phyloP scores from a whole-genome alignment of 768 basidiomycete species.

The Rubroboletus satanas region DNA sequence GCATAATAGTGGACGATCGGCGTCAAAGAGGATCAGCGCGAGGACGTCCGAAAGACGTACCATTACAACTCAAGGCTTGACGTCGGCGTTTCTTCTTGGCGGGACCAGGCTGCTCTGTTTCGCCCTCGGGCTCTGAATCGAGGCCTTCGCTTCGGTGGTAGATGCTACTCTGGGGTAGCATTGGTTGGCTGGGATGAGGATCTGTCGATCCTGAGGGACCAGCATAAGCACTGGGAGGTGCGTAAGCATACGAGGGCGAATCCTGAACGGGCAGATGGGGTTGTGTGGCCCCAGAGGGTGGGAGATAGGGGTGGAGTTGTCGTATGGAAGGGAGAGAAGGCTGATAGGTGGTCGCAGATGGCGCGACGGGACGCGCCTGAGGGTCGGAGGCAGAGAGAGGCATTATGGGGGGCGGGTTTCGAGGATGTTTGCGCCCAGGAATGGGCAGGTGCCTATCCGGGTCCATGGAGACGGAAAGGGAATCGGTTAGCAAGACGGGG shows the following conservation, averaged over 20 bases:
- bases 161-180: slow-evolving; percentile 19
- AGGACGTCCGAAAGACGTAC: slow-evolving; percentile 39
- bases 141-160: slow-evolving; percentile 35
- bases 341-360: slow-evolving; percentile 22
- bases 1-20: not conserved
- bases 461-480: slow-evolving; percentile 30
- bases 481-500: slow-evolving; percentile 16
- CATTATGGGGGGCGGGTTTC: slow-evolving; percentile 26
- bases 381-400: slow-evolving; percentile 25
- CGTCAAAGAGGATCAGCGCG: slow-evolving; percentile 21
- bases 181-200: slow-evolving; percentile 19
- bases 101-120: slow-evolving; percentile 48
- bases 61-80: slow-evolving; percentile 82
- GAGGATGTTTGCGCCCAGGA: slow-evolving; percentile 31
- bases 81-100: slow-evolving; percentile 81
- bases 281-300: slow-evolving; percentile 41
- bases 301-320: slow-evolving; percentile 62
- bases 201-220: slow-evolving; percentile 28
- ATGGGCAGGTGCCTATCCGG: slow-evolving; percentile 35
- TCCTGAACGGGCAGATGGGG: slow-evolving; percentile 27
- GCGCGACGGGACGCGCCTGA: slow-evolving; percentile 26
- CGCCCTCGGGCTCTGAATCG: slow-evolving; percentile 59
- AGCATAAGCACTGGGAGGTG: slow-evolving; percentile 20
- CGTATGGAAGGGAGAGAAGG: slow-evolving; percentile 60
- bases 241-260: slow-evolving; percentile 26